Conservation (phyloP, 495 filamentous ascomycete genomes). For the Penicillium diatomitis region DNA sequence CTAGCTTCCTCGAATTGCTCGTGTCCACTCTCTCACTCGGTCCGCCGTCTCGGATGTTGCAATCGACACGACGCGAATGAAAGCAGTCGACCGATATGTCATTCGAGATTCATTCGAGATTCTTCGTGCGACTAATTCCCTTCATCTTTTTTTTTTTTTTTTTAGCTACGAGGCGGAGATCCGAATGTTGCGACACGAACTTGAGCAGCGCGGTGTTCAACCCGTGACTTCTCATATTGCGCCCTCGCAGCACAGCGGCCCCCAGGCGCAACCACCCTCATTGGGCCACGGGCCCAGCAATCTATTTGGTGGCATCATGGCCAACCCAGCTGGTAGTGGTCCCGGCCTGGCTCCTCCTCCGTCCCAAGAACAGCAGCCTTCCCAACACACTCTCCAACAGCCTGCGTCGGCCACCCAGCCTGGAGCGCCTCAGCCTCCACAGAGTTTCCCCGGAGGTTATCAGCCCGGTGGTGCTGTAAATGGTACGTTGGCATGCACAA, state of each 20-base stretch:
- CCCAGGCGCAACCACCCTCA: conserved; percentile 73
- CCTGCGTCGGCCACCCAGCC: conserved; percentile 51
- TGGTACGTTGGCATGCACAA: conserved; percentile 42
- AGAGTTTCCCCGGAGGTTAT: conserved; percentile 48
- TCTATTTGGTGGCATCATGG: conserved; percentile 92
- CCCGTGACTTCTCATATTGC: conserved; percentile 53
- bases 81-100: too few species aligned
- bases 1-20: too few species aligned
- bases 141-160: background rate
- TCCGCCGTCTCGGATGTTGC: too few species aligned
- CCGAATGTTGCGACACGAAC: conserved; percentile 70
- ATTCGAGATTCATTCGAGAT: background rate
- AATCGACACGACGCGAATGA: too few species aligned
- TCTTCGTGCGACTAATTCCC: background rate
- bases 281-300: conserved; percentile 89
- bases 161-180: conserved; percentile 91
- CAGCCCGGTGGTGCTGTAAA: conserved; percentile 58
- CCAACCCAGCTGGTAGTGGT: conserved; percentile 77
- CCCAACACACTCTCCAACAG: conserved; percentile 50
- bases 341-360: conserved; percentile 78
- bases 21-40: too few species aligned
- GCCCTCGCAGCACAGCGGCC: conserved; percentile 63
- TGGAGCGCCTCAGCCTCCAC: conserved; percentile 54
- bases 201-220: conserved; percentile 75
- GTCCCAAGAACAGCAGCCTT: conserved; percentile 54